A percentile compares a stretch with the other conserved stretches of the same genome.
phyloP scores from a whole-genome alignment of 208 protist genomes.

The Acanthamoeba royreba region DNA sequence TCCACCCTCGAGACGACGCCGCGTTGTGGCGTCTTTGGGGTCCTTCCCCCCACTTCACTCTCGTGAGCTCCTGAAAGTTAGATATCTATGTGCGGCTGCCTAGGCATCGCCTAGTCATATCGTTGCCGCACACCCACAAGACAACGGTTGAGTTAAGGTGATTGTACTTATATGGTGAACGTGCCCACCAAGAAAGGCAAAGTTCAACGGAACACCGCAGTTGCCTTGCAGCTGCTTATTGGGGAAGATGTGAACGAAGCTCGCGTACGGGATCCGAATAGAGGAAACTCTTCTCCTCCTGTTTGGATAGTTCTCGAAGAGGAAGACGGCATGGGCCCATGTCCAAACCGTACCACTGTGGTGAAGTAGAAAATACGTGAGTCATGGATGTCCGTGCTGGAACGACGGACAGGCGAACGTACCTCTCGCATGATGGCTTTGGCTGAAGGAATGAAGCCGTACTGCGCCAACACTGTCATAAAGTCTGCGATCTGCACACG shows the following conservation, averaged over 20 bases:
- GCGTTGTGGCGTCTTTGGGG: too few relatives aligned
- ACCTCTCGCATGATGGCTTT: background rate
- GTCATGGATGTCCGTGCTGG: background rate
- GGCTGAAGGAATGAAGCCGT: background rate
- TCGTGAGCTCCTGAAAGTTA: too few relatives aligned
- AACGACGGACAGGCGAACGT: background rate
- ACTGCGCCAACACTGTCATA: background rate
- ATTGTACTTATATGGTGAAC: too few relatives aligned
- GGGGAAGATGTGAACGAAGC: background rate
- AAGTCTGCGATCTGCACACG: background rate
- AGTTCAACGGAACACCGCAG: too few relatives aligned
- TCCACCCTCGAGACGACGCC: too few relatives aligned
- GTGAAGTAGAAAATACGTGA: background rate
- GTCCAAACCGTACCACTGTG: constrained; percentile 2
- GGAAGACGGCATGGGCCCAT: background rate
- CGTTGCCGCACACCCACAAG: too few relatives aligned
- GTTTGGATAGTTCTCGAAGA: background rate
- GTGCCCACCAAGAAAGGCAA: too few relatives aligned
- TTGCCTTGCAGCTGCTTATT: too few relatives aligned
- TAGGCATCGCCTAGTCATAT: too few relatives aligned
- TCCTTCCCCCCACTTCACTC: too few relatives aligned
- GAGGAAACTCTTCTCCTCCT: background rate
- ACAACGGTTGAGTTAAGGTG: too few relatives aligned
- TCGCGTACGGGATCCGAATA: background rate
- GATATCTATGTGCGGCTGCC: too few relatives aligned